Evolutionary conservation across 106 monocot species (phyloP).

Genomic region (Dioscorea zingiberensis): DNA sequence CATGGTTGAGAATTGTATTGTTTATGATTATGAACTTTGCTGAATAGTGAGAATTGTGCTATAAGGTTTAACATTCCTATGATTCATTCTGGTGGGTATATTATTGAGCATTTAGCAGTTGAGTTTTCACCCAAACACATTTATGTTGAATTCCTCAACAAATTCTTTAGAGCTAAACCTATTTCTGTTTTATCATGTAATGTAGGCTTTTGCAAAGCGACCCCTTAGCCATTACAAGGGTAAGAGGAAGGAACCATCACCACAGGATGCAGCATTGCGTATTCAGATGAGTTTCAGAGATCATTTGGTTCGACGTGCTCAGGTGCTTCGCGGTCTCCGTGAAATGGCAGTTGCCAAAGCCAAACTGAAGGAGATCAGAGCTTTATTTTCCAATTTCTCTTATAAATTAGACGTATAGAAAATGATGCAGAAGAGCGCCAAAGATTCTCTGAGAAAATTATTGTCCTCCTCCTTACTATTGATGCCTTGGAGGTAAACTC

Average conservation of each 20-base stretch:
- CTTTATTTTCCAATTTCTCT: conserved; percentile 75
- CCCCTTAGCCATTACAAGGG: conserved; percentile 28
- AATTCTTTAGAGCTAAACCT: no score
- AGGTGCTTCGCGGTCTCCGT: conserved; percentile 67
- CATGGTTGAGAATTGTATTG: no score
- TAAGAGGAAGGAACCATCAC: conserved; percentile 74
- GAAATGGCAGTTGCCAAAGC: conserved; percentile 84
- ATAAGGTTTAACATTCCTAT: no score
- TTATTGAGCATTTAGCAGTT: no score
- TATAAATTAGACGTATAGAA: conserved; percentile 58
- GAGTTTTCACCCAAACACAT: no score
- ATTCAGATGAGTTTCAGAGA: conserved; percentile 75
- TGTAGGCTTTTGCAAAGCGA: conserved; percentile 71
- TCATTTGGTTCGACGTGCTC: conserved; percentile 61
- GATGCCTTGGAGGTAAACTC: conserved; percentile 81
- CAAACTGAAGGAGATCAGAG: conserved; percentile 85
- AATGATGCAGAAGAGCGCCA: conserved; percentile 76
- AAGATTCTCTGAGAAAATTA: conserved; percentile 89
- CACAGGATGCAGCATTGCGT: conserved; percentile 73
- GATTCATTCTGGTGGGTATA: no score
- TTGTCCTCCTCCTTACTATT: conserved; percentile 81
- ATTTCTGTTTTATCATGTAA: no score
- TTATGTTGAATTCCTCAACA: no score
- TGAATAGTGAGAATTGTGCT: no score
- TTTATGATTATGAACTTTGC: no score